Conservation (phyloP, 148 eudicot species). For the Arbutus unedo region DNA sequence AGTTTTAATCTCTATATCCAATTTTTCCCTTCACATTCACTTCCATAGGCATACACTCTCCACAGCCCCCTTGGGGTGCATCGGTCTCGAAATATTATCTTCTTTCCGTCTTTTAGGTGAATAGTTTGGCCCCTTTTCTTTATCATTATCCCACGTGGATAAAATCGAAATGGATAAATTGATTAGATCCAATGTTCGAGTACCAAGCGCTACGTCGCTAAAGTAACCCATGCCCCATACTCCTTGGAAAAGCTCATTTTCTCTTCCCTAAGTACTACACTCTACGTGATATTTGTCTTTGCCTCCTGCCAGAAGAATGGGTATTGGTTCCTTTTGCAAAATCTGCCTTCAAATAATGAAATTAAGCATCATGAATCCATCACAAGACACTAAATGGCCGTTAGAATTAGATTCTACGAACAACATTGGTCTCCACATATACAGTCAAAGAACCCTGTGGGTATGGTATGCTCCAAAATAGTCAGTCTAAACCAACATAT, state of each 20-base stretch:
- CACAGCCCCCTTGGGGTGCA: background rate
- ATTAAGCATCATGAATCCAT: background rate
- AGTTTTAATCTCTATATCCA: background rate
- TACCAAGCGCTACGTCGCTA: too few relatives aligned
- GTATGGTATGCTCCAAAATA: background rate
- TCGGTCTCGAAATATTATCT: background rate
- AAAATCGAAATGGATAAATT: too few relatives aligned
- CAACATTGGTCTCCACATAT: background rate
- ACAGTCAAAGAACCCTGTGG: background rate
- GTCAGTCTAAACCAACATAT: conserved; percentile 7
- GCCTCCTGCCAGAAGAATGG: background rate
- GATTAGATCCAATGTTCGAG: too few relatives aligned
- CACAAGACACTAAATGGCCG: background rate
- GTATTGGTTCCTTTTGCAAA: background rate
- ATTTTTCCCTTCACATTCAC: background rate
- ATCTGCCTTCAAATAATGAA: background rate
- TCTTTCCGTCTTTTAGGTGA: too few relatives aligned
- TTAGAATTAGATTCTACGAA: background rate
- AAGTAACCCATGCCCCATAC: too few relatives aligned
- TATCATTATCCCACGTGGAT: too few relatives aligned
- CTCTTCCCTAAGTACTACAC: background rate
- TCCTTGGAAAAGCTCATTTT: background rate
- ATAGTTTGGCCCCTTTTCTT: too few relatives aligned
- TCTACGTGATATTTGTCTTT: background rate
- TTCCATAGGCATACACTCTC: background rate